These are phyloP conservation scores for Aspergillus novoparasiticus DNA, from an alignment of 2,329 filamentous ascomycete genomes.

Conservation along the genomic window DNA sequence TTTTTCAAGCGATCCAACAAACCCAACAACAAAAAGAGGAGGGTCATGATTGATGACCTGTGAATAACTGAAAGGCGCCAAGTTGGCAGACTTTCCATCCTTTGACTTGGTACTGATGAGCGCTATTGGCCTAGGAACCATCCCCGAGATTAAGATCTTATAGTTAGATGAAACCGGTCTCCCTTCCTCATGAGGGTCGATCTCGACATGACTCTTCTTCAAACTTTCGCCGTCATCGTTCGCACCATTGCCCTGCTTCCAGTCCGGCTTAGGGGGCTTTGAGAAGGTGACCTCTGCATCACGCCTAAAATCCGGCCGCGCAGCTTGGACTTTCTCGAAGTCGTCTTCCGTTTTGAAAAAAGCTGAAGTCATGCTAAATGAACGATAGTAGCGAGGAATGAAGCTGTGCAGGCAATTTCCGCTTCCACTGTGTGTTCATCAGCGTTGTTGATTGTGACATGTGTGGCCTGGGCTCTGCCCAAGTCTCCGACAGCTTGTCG, in stretches of 20 bases:
- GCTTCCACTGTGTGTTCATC: neutral
- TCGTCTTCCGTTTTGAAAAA: conserved; percentile 31
- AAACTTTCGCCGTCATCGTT: conserved; percentile 51
- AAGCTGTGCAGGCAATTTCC: neutral
- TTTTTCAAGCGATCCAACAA: conserved; percentile 56
- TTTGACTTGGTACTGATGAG: conserved; percentile 60
- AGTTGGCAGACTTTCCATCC: conserved; percentile 70
- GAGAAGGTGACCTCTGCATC: conserved; percentile 38
- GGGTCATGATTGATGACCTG: conserved; percentile 84
- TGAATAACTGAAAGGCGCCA: conserved; percentile 88
- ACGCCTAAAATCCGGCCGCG: conserved; percentile 45
- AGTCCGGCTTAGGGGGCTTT: conserved; percentile 45
- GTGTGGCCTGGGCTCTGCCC: neutral
- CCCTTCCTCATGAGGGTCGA: conserved; percentile 76
- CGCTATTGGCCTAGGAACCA: conserved; percentile 80
- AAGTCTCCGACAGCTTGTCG: neutral
- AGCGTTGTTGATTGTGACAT: neutral
- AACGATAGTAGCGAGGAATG: neutral
- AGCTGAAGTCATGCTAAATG: conserved; percentile 24
- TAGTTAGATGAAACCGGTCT: conserved; percentile 76
- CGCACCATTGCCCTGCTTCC: conserved; percentile 47
- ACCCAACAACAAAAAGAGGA: conserved; percentile 73
- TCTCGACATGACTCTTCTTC: conserved; percentile 67
- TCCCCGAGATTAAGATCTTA: conserved; percentile 82
- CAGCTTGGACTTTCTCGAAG: conserved; percentile 44